Conservation (phyloP, 495 filamentous ascomycete genomes). For the Immersiella caudata region DNA sequence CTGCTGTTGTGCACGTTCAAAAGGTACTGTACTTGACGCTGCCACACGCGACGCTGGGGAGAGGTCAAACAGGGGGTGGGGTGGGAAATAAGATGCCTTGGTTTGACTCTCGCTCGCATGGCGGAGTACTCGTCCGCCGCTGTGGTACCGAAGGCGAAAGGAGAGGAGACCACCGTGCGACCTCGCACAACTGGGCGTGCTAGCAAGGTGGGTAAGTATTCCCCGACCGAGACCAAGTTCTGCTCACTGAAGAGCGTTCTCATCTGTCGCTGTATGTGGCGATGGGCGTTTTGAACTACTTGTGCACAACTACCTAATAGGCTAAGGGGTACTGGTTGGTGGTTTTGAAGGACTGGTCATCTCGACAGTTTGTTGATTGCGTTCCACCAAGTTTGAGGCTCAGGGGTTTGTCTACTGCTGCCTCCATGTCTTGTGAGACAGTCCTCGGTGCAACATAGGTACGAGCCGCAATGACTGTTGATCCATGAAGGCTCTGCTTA, state of each 20-base stretch:
- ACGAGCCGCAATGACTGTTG: neutral
- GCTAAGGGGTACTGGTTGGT: neutral
- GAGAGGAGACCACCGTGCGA: neutral
- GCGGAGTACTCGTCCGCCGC: neutral
- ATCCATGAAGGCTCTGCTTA: neutral
- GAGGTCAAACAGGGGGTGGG: neutral
- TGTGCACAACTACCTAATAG: neutral
- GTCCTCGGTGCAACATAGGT: neutral
- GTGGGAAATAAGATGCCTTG: neutral
- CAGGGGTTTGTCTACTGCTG: neutral
- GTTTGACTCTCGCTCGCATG: no score
- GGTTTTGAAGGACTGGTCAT: neutral
- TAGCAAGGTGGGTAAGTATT: neutral
- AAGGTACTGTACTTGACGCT: slow-evolving; percentile 1
- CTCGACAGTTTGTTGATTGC: slow-evolving; percentile 1
- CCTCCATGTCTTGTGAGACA: neutral
- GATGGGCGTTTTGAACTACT: no score
- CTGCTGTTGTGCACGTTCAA: neutral
- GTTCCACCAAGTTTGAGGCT: slow-evolving; percentile 1
- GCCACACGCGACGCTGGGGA: neutral
- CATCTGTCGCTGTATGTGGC: no score
- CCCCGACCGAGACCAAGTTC: no score
- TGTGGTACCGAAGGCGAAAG: neutral
- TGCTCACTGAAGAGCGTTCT: no score
- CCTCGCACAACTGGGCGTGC: neutral